Evolutionary conservation across 2,329 filamentous ascomycete genomes (phyloP).

Genomic region (Cladobotryum protrusum): DNA sequence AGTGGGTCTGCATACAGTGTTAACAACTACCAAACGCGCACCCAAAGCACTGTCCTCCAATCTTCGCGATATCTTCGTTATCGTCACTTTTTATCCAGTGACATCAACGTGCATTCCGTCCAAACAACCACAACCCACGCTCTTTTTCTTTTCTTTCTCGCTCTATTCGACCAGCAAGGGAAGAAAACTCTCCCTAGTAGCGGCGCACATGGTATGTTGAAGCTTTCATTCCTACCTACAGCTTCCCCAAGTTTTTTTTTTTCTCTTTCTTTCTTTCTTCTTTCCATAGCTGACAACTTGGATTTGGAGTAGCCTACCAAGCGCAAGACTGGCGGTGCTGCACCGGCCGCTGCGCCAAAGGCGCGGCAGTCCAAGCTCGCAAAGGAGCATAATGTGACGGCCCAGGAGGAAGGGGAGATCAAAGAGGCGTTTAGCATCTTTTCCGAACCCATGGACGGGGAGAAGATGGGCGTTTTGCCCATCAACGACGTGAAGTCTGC

Average conservation of each 20-base stretch:
- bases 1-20: constrained; percentile 17
- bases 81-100: constrained; percentile 9
- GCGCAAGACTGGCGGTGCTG: constrained; percentile 36
- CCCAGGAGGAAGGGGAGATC: constrained; percentile 82
- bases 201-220: constrained; percentile 1
- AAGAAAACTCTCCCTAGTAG: not conserved
- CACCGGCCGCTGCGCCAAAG: constrained; percentile 24
- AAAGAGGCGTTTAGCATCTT: constrained; percentile 86
- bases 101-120: constrained; percentile 15
- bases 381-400: constrained; percentile 81
- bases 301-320: constrained; percentile 41
- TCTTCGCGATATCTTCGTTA: not conserved
- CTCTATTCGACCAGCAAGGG: not conserved
- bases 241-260: too few species aligned
- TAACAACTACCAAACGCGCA: accelerated
- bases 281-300: not conserved
- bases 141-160: not conserved
- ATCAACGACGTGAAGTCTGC: constrained; percentile 64
- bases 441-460: constrained; percentile 60
- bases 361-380: constrained; percentile 77
- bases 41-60: not conserved
- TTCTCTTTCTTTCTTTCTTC: not conserved
- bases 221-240: not conserved
- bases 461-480: constrained; percentile 66
- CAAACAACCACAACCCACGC: not conserved